Conservation (phyloP, 108 stramenopile species). For the Nitzschia sp. region DNA sequence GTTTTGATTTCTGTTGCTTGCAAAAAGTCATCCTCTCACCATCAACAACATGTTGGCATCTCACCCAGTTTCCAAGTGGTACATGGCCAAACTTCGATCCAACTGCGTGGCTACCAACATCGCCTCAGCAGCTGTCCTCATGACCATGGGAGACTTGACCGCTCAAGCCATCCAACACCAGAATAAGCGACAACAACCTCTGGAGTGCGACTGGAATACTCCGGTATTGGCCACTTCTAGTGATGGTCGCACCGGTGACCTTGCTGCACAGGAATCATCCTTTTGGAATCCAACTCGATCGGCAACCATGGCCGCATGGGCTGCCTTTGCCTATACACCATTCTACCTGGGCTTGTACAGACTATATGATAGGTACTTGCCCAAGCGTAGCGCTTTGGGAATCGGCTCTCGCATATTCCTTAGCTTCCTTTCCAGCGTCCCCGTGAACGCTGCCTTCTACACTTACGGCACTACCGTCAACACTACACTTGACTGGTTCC, state of each 20-base stretch:
- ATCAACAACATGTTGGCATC: no score
- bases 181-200: constrained; percentile 2
- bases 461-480: constrained; percentile 37
- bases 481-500: constrained; percentile 29
- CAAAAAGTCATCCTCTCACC: no score
- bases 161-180: constrained; percentile 34
- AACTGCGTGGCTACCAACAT: constrained; percentile 29
- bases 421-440: constrained; percentile 23
- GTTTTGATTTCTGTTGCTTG: not conserved
- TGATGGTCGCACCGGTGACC: not conserved
- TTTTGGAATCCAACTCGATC: constrained; percentile 33
- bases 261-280: not conserved
- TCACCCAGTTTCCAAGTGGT: constrained; percentile 32
- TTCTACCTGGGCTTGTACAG: constrained; percentile 29
- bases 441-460: constrained; percentile 47
- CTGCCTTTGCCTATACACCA: constrained; percentile 24
- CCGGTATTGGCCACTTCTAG: not conserved
- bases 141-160: constrained; percentile 35
- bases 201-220: not conserved
- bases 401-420: constrained; percentile 17
- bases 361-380: constrained; percentile 27
- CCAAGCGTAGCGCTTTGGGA: constrained; percentile 14
- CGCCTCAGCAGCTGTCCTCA: constrained; percentile 29
- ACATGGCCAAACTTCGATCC: constrained; percentile 27
- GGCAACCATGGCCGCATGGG: constrained; percentile 43